Evolutionary conservation across 805 yeast species (phyloP).

Genomic region (Nakazawaea laoshanensis): DNA sequence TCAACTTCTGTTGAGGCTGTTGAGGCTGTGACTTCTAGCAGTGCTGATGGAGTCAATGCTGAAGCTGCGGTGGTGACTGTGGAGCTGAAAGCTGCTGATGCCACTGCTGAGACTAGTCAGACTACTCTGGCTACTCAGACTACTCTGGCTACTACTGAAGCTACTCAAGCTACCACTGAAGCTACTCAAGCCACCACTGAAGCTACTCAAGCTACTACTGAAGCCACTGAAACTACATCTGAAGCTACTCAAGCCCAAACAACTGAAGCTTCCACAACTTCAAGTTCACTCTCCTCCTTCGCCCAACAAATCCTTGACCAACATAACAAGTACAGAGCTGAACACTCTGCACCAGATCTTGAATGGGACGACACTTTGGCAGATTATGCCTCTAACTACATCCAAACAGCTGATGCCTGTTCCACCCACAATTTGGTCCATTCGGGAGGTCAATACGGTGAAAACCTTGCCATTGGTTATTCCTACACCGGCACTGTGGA

Average conservation of each 20-base stretch:
- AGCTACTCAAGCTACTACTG: conserved; percentile 16
- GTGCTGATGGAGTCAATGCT: background rate
- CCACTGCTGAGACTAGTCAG: conserved; percentile 15
- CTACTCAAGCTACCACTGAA: conserved; percentile 18
- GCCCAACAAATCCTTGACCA: conserved; percentile 40
- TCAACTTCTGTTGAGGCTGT: no score
- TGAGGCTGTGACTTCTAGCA: no score
- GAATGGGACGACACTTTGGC: conserved; percentile 49
- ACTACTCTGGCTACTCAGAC: conserved; percentile 13
- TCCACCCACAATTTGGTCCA: conserved; percentile 41
- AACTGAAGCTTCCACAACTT: conserved; percentile 14
- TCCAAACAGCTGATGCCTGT: conserved; percentile 46
- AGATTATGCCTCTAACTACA: conserved; percentile 47
- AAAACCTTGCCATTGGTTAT: conserved; percentile 75
- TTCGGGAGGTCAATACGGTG: conserved; percentile 65
- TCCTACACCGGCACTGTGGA: conserved; percentile 47
- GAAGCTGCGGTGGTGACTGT: background rate
- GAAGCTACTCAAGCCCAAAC: conserved; percentile 12
- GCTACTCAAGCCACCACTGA: conserved; percentile 17
- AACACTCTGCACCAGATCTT: conserved; percentile 42
- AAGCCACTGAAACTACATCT: conserved; percentile 13
- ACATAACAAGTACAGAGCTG: conserved; percentile 52
- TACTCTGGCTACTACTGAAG: conserved; percentile 15
- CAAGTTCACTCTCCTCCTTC: conserved; percentile 19
- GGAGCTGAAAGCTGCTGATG: background rate